These are phyloP conservation scores for Fusarium secorum DNA, from an alignment of 2,329 filamentous ascomycete genomes.

Conservation along the genomic window DNA sequence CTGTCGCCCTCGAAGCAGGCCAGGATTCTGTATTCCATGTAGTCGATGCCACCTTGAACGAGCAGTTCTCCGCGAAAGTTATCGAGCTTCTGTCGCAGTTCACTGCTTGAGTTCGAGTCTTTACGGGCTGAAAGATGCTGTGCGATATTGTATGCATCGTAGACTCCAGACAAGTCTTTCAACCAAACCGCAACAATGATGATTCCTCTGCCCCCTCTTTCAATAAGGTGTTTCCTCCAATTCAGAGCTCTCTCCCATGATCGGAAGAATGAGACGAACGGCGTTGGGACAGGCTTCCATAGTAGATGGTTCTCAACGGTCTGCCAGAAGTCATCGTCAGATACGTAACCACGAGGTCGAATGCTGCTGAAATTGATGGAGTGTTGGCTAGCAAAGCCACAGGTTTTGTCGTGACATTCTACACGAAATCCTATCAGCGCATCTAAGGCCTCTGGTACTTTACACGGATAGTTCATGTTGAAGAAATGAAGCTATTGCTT, in stretches of 20 bases:
- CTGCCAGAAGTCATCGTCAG: not conserved
- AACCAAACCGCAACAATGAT: not conserved
- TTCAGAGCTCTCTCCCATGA: not conserved
- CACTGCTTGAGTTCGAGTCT: fast-evolving
- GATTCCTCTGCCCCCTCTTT: not conserved
- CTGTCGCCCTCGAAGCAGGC: not conserved
- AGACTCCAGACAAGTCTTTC: not conserved
- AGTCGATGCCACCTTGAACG: not conserved
- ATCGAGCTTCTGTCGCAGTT: fast-evolving
- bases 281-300: not conserved
- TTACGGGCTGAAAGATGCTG: not conserved
- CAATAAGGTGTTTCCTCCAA: not conserved
- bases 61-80: not conserved
- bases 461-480: not conserved
- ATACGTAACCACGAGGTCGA: no score
- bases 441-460: not conserved
- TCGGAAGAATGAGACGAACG: not conserved
- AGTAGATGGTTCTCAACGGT: not conserved
- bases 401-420: not conserved
- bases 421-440: not conserved
- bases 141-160: not conserved
- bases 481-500: not conserved
- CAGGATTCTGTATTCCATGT: not conserved
- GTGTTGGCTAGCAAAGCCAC: not conserved
- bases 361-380: not conserved